These are phyloP conservation scores for Rickenella mellea DNA, from an alignment of 768 basidiomycete genomes.

Conservation along the genomic window DNA sequence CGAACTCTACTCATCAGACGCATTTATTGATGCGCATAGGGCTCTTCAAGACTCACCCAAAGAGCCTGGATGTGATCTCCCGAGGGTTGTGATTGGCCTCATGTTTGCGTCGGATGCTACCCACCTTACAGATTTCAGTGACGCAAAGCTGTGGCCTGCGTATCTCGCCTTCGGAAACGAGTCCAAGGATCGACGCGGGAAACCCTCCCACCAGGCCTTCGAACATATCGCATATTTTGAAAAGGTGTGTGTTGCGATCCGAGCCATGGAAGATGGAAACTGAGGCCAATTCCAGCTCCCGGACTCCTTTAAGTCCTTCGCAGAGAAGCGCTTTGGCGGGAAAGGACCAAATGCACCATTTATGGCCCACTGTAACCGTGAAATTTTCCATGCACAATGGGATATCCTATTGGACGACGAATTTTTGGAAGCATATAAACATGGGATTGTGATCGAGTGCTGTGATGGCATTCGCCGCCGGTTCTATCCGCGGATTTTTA, in stretches of 20 bases:
- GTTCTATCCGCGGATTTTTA: conserved; percentile 10
- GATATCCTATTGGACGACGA: conserved; percentile 10
- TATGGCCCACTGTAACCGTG: conserved; percentile 11
- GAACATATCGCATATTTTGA: conserved; percentile 17
- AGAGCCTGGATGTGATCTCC: conserved; percentile 13
- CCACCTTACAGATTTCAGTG: conserved; percentile 14
- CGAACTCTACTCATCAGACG: conserved; percentile 15
- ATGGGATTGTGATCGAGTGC: conserved; percentile 11
- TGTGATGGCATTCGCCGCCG: conserved; percentile 7
- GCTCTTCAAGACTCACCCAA: conserved; percentile 11
- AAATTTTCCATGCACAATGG: conserved; percentile 13
- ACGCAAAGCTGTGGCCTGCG: conserved; percentile 14
- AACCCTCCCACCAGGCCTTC: conserved; percentile 6
- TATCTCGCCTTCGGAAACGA: conserved; percentile 15
- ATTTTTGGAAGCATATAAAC: conserved; percentile 9
- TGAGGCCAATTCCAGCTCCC: not conserved
- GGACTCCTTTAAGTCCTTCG: not conserved
- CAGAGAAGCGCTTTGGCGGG: not conserved
- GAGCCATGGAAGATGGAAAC: not conserved
- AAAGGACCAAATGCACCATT: not conserved
- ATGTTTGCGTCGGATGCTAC: conserved; percentile 16
- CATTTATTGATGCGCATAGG: conserved; percentile 14
- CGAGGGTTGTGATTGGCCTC: conserved; percentile 4
- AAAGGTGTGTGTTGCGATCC: conserved; percentile 1
- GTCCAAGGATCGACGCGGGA: conserved; percentile 11